phyloP scores from a whole-genome alignment of 345 rosid genomes.

The Populus nigra region DNA sequence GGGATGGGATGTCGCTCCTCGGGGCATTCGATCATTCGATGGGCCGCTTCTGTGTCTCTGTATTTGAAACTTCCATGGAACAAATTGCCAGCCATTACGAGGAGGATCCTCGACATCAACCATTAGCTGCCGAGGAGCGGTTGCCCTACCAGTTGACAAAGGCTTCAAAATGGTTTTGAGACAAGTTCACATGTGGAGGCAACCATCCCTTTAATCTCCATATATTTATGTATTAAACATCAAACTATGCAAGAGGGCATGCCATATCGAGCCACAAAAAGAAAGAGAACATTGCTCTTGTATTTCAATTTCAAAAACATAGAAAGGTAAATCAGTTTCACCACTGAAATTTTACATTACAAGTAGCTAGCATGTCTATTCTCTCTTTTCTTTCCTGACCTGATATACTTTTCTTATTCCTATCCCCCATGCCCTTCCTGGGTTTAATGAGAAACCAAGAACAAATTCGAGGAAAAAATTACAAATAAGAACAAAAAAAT shows the following conservation, averaged over 20 bases:
- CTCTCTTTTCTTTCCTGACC: background rate
- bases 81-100: too few relatives aligned
- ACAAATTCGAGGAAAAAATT: background rate
- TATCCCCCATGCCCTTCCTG: background rate
- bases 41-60: background rate
- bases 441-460: background rate
- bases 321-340: background rate
- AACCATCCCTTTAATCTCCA: background rate
- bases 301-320: background rate
- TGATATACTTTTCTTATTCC: background rate
- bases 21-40: background rate
- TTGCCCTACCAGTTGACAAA: background rate
- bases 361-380: background rate
- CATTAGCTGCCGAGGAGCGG: background rate
- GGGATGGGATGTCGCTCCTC: background rate
- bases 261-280: background rate
- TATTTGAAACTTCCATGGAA: too few relatives aligned
- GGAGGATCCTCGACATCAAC: too few relatives aligned
- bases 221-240: background rate
- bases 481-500: constrained; percentile 1
- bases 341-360: background rate
- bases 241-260: background rate
- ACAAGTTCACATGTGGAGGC: background rate
- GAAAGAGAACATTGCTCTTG: background rate
- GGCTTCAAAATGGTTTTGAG: background rate